Conservation (phyloP, 139 green algal species). For the Dunaliella sp. region DNA sequence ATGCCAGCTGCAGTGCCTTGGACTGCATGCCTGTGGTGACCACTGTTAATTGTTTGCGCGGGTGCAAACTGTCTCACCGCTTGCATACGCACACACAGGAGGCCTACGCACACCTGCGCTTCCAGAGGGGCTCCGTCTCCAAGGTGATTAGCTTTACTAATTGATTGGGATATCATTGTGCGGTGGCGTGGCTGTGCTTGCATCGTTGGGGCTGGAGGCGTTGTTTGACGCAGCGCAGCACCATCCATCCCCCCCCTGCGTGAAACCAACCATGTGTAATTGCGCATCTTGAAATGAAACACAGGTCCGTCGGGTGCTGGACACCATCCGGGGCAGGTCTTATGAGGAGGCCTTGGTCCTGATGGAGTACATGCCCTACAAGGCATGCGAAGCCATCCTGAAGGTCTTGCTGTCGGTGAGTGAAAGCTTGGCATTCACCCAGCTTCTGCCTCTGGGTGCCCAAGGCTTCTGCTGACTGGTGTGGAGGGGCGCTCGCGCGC, state of each 20-base stretch:
- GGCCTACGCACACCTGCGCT: slow-evolving; percentile 44
- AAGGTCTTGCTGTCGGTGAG: slow-evolving; percentile 72
- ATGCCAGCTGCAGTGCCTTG: too few relatives aligned
- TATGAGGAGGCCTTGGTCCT: slow-evolving; percentile 95
- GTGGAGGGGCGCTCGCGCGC: too few relatives aligned
- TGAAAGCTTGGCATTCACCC: too few relatives aligned
- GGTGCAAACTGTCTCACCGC: not conserved
- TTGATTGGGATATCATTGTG: too few relatives aligned
- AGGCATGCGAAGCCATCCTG: slow-evolving; percentile 72
- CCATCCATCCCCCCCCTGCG: too few relatives aligned
- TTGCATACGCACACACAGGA: not conserved
- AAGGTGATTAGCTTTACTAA: too few relatives aligned
- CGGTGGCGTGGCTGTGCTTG: not conserved
- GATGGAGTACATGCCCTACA: slow-evolving; percentile 93
- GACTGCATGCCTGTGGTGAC: too few relatives aligned
- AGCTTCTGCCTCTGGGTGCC: too few relatives aligned
- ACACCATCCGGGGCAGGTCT: slow-evolving; percentile 82
- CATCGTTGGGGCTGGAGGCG: not conserved
- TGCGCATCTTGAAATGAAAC: too few relatives aligned
- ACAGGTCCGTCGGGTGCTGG: slow-evolving; percentile 87
- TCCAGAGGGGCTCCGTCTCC: slow-evolving; percentile 60
- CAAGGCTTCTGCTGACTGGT: too few relatives aligned
- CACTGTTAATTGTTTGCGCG: too few relatives aligned
- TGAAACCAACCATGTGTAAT: not conserved
- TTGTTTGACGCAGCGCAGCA: too few relatives aligned